phyloP scores from a whole-genome alignment of 2,329 filamentous ascomycete species.

The Diaporthe citrichinensis region DNA sequence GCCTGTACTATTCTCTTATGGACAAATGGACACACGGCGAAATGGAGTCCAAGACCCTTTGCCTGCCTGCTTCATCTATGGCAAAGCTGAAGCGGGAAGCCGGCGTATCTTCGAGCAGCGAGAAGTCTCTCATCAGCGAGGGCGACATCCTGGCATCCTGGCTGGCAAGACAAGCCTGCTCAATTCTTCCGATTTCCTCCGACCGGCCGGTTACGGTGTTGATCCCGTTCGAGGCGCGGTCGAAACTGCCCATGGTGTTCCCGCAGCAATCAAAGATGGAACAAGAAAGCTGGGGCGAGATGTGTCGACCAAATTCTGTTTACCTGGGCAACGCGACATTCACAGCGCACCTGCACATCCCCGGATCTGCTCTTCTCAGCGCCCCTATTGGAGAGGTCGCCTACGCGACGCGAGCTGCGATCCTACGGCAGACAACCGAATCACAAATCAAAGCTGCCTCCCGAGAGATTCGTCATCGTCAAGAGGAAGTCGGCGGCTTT shows the following conservation, averaged over 20 bases:
- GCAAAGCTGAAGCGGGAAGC: slow-evolving; percentile 11
- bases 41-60: slow-evolving; percentile 7
- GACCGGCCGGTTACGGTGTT: background rate
- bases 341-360: slow-evolving; percentile 16
- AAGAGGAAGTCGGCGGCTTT: background rate
- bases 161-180: slow-evolving; percentile 20
- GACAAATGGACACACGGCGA: slow-evolving; percentile 21
- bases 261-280: background rate
- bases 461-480: background rate
- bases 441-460: slow-evolving; percentile 20
- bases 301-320: background rate
- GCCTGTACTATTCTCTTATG: background rate
- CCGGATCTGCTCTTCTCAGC: slow-evolving; percentile 1
- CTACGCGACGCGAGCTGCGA: background rate
- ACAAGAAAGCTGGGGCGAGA: slow-evolving; percentile 17
- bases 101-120: background rate
- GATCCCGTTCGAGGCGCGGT: slow-evolving; percentile 13
- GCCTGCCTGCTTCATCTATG: background rate
- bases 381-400: slow-evolving; percentile 16
- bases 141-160: background rate
- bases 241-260: slow-evolving; percentile 13
- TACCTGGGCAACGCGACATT: slow-evolving; percentile 16
- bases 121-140: background rate
- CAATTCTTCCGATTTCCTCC: slow-evolving; percentile 10
- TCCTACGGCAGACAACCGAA: slow-evolving; percentile 7